These are phyloP conservation scores for Pyricularia sp. DNA, from an alignment of 2,329 filamentous ascomycete species.

Conservation along the genomic window DNA sequence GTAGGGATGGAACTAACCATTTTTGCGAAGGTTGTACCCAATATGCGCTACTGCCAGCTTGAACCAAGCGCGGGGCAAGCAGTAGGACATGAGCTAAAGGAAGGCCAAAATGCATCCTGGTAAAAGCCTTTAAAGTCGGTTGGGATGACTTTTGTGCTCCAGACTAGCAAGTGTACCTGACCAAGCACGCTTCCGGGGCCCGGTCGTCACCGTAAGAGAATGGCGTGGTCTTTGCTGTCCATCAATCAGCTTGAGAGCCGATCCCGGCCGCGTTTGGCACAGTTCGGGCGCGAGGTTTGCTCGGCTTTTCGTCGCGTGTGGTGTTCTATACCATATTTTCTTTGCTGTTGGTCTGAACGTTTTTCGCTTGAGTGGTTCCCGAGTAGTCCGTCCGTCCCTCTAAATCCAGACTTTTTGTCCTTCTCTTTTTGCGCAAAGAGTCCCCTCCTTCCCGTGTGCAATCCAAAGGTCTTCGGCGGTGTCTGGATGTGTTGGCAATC, in stretches of 20 bases:
- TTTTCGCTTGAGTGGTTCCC: background rate
- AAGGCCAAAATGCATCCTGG: background rate
- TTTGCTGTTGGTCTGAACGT: background rate
- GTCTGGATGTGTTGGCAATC: background rate
- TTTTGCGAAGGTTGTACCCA: conserved; percentile 7
- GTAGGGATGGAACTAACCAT: conserved; percentile 1
- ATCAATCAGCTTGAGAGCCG: background rate
- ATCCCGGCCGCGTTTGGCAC: background rate
- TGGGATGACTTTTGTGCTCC: background rate
- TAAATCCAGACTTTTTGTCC: background rate
- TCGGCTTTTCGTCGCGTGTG: background rate
- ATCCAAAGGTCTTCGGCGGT: background rate
- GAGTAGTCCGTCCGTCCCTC: background rate
- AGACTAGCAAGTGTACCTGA: background rate
- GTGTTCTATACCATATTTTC: background rate
- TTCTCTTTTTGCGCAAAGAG: background rate
- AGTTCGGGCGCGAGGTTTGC: background rate
- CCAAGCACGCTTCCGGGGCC: background rate
- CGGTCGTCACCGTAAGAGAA: background rate
- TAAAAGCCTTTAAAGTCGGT: background rate
- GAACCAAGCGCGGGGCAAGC: conserved; percentile 9
- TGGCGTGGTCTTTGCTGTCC: background rate
- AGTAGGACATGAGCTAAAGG: conserved; percentile 15
- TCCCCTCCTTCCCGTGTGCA: background rate
- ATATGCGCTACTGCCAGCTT: background rate